A percentile compares a stretch with the other conserved stretches of the same genome.
Evolutionary conservation across 768 basidiomycete species (phyloP).

Genomic region (Pisolithus microcarpus): DNA sequence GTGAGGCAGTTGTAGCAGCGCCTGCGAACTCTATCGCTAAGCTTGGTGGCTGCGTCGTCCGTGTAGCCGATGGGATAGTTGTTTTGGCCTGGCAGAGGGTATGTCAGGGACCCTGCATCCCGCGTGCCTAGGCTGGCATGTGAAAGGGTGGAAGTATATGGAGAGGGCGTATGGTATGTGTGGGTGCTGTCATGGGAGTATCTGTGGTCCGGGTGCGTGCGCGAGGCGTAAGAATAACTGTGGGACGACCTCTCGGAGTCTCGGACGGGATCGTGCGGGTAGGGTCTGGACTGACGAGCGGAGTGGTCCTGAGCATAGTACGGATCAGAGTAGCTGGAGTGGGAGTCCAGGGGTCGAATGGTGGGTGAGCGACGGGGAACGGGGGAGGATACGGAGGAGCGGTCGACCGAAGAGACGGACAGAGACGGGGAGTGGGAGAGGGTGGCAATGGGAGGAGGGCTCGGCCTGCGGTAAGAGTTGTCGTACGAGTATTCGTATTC

Average conservation of each 20-base stretch:
- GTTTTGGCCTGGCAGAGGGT: slow-evolving; percentile 34
- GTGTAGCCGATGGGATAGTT: slow-evolving; percentile 45
- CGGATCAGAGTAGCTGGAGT: slow-evolving; percentile 29
- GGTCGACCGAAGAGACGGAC: slow-evolving; percentile 53
- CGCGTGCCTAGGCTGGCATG: slow-evolving; percentile 17
- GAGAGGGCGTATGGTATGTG: slow-evolving; percentile 22
- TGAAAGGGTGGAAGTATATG: slow-evolving; percentile 23
- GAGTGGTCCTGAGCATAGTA: slow-evolving; percentile 34
- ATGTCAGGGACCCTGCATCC: slow-evolving; percentile 23
- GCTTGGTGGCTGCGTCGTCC: slow-evolving; percentile 75
- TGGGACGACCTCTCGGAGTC: slow-evolving; percentile 29
- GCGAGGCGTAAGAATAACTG: slow-evolving; percentile 26
- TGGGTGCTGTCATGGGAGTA: slow-evolving; percentile 27
- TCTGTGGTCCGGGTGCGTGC: slow-evolving; percentile 23
- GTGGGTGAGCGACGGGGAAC: slow-evolving; percentile 39
- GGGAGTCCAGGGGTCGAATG: slow-evolving; percentile 25
- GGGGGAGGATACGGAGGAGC: slow-evolving; percentile 54
- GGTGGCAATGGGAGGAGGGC: slow-evolving; percentile 43
- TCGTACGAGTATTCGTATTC: slow-evolving; percentile 39
- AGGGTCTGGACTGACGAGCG: slow-evolving; percentile 24
- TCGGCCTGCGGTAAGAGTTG: slow-evolving; percentile 33
- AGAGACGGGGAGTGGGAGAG: slow-evolving; percentile 55
- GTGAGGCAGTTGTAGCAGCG: slow-evolving; percentile 83
- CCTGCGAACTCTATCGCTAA: slow-evolving; percentile 67
- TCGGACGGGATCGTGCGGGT: slow-evolving; percentile 27